Evolutionary conservation across 805 yeast species (phyloP).

Genomic region (Saccharomyces paradoxus): DNA sequence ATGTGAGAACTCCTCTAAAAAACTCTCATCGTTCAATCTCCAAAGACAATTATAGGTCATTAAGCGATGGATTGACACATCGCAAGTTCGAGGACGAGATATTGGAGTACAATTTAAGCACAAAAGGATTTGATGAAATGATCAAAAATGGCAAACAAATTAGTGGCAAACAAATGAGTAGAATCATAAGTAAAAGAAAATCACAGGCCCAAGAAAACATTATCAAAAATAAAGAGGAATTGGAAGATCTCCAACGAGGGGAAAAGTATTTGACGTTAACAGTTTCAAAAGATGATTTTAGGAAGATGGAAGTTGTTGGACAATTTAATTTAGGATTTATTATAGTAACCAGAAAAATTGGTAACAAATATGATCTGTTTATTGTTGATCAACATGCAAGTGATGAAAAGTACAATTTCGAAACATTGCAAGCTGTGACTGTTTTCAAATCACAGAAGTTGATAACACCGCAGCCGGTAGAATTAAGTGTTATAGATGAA

Average conservation of each 20-base stretch:
- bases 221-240: conserved; percentile 32
- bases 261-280: conserved; percentile 52
- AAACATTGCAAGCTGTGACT: conserved; percentile 48
- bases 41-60: neutral
- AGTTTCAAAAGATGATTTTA: conserved; percentile 66
- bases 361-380: conserved; percentile 50
- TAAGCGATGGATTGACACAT: neutral
- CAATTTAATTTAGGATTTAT: conserved; percentile 95
- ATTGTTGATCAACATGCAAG: conserved; percentile 97
- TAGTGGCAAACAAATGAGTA: neutral
- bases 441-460: conserved; percentile 62
- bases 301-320: conserved; percentile 71
- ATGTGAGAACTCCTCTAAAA: conserved; percentile 10
- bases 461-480: conserved; percentile 48
- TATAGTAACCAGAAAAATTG: conserved; percentile 48
- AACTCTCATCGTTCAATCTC: neutral
- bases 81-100: conserved; percentile 1
- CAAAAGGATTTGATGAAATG: neutral
- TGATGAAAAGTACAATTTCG: conserved; percentile 91
- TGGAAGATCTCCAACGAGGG: conserved; percentile 42
- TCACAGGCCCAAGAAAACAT: neutral
- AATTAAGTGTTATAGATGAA: conserved; percentile 73
- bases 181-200: neutral
- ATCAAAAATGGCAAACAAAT: neutral
- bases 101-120: conserved; percentile 3